A percentile compares a stretch with the other conserved stretches of the same genome.
Conservation (phyloP, 179 eudicot genomes). For the Beta corolliflora region DNA sequence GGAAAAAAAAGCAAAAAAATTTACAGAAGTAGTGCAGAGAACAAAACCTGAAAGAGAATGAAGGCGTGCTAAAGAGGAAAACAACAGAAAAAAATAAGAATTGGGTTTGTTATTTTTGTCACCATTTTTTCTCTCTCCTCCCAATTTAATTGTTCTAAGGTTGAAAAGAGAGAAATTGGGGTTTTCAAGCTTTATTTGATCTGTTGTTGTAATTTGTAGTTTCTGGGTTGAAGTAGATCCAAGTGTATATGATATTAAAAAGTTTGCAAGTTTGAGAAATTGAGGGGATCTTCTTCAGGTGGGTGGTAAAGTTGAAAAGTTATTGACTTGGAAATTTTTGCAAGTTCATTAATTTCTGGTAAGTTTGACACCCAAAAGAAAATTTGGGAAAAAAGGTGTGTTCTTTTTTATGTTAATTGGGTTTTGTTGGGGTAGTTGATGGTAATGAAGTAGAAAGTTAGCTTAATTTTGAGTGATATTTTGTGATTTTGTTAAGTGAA, state of each 20-base stretch:
- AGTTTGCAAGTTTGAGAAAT: conserved; percentile 23
- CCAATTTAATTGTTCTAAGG: not conserved
- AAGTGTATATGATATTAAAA: conserved; percentile 11
- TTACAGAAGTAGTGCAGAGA: conserved; percentile 26
- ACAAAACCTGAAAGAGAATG: conserved; percentile 35
- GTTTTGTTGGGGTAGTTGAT: conserved; percentile 22
- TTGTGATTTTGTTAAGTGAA: conserved; percentile 9
- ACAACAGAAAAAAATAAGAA: conserved; percentile 26
- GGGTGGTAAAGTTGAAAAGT: conserved; percentile 14
- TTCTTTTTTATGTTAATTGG: conserved; percentile 20
- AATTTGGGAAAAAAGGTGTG: conserved; percentile 11
- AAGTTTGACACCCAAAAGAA: conserved; percentile 24
- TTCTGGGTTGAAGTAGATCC: conserved; percentile 32
- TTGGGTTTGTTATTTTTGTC: conserved; percentile 23
- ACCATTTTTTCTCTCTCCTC: conserved; percentile 16
- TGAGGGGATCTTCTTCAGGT: conserved; percentile 24
- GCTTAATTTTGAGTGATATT: conserved; percentile 19
- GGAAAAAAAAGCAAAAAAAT: not conserved
- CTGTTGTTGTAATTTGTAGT: conserved; percentile 6
- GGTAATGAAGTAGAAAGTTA: conserved; percentile 16
- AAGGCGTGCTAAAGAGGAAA: conserved; percentile 41
- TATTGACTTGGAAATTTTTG: conserved; percentile 26
- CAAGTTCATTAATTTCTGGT: conserved; percentile 22
- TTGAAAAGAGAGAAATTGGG: conserved; percentile 11
- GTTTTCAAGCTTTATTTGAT: conserved; percentile 20